A percentile compares a stretch with the other conserved stretches of the same genome.
phyloP scores from a whole-genome alignment of 768 basidiomycete species.

The Boletus sensibilis region DNA sequence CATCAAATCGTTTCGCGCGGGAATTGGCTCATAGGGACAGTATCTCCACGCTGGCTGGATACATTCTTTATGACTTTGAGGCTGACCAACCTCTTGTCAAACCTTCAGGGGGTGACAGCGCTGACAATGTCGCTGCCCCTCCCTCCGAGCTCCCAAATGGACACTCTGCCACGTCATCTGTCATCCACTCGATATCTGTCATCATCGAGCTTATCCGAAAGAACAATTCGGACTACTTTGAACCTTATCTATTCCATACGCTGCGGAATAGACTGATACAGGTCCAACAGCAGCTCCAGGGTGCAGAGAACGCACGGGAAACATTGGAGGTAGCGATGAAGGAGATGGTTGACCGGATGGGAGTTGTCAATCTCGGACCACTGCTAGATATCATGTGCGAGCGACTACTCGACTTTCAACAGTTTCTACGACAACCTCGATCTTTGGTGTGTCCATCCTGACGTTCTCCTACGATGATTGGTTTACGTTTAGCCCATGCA shows the following conservation, averaged over 20 bases:
- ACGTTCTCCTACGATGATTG: constrained; percentile 3
- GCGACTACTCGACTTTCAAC: constrained; percentile 65
- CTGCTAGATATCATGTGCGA: constrained; percentile 74
- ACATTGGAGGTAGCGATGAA: constrained; percentile 69
- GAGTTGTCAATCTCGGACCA: constrained; percentile 87
- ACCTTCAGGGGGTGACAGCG: constrained; percentile 9
- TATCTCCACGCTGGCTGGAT: constrained; percentile 67
- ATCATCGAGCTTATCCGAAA: constrained; percentile 93
- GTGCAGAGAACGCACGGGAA: constrained; percentile 59
- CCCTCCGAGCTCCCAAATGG: constrained; percentile 34
- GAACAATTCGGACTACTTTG: constrained; percentile 98
- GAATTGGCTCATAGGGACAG: constrained; percentile 77
- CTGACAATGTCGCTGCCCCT: constrained; percentile 11
- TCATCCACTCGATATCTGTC: constrained; percentile 83
- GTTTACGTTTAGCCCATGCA: constrained; percentile 30
- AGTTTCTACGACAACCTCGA: constrained; percentile 67
- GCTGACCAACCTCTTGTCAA: constrained; percentile 21
- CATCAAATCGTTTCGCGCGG: constrained; percentile 84
- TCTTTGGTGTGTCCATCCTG: constrained; percentile 58
- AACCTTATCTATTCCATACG: constrained; percentile 95
- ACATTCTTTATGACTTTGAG: constrained; percentile 69
- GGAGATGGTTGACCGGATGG: constrained; percentile 82
- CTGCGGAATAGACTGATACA: constrained; percentile 87
- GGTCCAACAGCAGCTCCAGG: constrained; percentile 69
- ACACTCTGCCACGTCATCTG: constrained; percentile 69